Evolutionary conservation across 169 alveolate species (phyloP).

Genomic region (Babesia gibsoni): DNA sequence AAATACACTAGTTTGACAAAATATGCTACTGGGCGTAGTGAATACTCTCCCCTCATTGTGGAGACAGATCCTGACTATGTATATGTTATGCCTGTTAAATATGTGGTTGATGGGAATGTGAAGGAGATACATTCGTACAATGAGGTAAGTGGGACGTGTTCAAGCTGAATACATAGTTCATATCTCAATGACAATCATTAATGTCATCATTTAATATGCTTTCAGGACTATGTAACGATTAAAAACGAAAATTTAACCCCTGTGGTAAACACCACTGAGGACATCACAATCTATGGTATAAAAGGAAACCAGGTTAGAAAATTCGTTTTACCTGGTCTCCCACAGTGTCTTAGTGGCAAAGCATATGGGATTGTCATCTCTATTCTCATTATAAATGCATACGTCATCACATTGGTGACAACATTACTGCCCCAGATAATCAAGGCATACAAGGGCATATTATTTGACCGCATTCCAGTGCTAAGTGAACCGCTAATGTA

Average conservation of each 20-base stretch:
- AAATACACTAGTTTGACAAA: background rate
- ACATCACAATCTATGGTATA: slow-evolving; percentile 19
- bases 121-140: background rate
- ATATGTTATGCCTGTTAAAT: slow-evolving; percentile 2
- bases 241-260: slow-evolving; percentile 15
- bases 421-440: slow-evolving; percentile 14
- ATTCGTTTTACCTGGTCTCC: background rate
- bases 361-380: background rate
- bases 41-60: slow-evolving; percentile 13
- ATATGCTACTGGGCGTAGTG: background rate
- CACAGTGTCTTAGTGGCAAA: background rate
- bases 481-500: slow-evolving; percentile 14
- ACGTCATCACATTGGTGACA: slow-evolving; percentile 4
- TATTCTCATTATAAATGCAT: slow-evolving; percentile 2
- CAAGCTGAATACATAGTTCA: background rate
- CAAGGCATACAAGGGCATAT: background rate
- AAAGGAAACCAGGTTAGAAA: slow-evolving; percentile 22
- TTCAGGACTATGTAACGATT: slow-evolving; percentile 22
- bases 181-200: background rate
- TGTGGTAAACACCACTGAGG: slow-evolving; percentile 4
- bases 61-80: slow-evolving; percentile 34
- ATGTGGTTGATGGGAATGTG: slow-evolving; percentile 7
- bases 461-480: slow-evolving; percentile 38
- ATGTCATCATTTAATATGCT: background rate
- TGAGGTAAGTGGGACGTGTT: background rate